Conservation (phyloP, 371 early-diverging fungal genomes). For the Apophysomyces sp. region DNA sequence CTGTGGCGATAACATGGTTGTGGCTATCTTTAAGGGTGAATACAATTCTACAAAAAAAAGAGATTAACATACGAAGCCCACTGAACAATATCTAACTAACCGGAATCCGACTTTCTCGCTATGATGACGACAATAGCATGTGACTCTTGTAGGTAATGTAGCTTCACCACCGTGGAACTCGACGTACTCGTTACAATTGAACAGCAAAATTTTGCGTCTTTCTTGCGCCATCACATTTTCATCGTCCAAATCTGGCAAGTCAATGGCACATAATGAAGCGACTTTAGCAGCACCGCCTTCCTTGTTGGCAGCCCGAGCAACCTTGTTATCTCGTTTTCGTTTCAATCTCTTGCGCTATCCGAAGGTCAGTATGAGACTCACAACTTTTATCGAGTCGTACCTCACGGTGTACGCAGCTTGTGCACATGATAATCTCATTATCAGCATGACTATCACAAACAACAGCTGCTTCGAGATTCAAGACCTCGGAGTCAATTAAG, state of each 20-base stretch:
- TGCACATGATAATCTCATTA: conserved; percentile 69
- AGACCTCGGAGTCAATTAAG: conserved; percentile 31
- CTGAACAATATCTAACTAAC: conserved; percentile 14
- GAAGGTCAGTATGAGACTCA: neutral
- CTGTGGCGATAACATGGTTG: conserved; percentile 65
- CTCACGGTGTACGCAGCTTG: conserved; percentile 77
- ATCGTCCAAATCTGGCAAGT: conserved; percentile 40
- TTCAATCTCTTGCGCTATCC: conserved; percentile 52
- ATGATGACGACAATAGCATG: conserved; percentile 86
- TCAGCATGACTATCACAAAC: conserved; percentile 73
- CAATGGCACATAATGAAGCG: conserved; percentile 43
- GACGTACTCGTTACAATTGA: conserved; percentile 70
- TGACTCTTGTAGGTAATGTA: conserved; percentile 75
- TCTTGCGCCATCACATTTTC: conserved; percentile 51
- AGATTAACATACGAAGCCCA: neutral
- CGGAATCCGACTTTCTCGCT: conserved; percentile 88
- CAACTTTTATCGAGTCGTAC: too few species aligned
- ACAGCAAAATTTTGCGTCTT: conserved; percentile 57
- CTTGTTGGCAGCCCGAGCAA: conserved; percentile 49
- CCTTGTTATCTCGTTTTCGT: conserved; percentile 55
- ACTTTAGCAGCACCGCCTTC: conserved; percentile 49
- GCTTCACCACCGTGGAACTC: conserved; percentile 79
- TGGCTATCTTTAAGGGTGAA: conserved; percentile 63
- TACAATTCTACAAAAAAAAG: conserved; percentile 49
- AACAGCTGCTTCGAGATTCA: conserved; percentile 65